Conservation (phyloP, 2,329 filamentous ascomycete species). For the Sphaerulina vaccinii region DNA sequence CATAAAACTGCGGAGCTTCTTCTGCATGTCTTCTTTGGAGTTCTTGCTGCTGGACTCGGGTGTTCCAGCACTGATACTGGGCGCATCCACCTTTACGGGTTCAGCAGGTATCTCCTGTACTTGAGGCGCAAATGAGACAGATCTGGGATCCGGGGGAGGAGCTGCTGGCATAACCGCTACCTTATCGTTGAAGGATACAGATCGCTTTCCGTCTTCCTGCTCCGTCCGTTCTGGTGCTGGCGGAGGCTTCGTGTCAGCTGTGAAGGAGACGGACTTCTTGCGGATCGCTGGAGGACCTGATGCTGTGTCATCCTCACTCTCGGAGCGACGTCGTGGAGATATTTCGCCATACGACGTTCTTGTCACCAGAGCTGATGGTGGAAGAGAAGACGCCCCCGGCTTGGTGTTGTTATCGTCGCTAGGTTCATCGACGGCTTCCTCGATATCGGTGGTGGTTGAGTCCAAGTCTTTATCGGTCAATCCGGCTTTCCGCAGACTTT, state of each 20-base stretch:
- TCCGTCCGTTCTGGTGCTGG: conserved; percentile 37
- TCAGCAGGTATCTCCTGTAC: conserved; percentile 36
- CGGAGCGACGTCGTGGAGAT: conserved; percentile 6
- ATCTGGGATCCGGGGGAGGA: conserved; percentile 34
- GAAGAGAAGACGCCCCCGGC: not conserved
- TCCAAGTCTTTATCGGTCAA: conserved; percentile 43
- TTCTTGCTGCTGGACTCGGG: not conserved
- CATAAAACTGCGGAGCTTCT: conserved; percentile 29
- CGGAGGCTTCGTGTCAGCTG: conserved; percentile 57
- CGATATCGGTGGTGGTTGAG: not conserved
- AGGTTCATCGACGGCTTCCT: conserved; percentile 13
- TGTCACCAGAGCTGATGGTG: conserved; percentile 22
- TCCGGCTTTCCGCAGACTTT: conserved; percentile 75
- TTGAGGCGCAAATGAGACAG: conserved; percentile 36
- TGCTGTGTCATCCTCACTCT: conserved; percentile 9
- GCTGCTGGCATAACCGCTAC: conserved; percentile 38
- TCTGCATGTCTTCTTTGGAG: conserved; percentile 25
- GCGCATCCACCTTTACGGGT: not conserved
- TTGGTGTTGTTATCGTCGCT: conserved; percentile 10
- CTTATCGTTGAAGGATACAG: conserved; percentile 38
- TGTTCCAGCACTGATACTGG: not conserved
- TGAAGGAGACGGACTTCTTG: conserved; percentile 62
- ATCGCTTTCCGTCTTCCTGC: conserved; percentile 36
- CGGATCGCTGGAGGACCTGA: conserved; percentile 25
- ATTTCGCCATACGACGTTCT: conserved; percentile 4